These are phyloP conservation scores for Annulohypoxylon bovei DNA, from an alignment of 495 filamentous ascomycete genomes.

Conservation along the genomic window DNA sequence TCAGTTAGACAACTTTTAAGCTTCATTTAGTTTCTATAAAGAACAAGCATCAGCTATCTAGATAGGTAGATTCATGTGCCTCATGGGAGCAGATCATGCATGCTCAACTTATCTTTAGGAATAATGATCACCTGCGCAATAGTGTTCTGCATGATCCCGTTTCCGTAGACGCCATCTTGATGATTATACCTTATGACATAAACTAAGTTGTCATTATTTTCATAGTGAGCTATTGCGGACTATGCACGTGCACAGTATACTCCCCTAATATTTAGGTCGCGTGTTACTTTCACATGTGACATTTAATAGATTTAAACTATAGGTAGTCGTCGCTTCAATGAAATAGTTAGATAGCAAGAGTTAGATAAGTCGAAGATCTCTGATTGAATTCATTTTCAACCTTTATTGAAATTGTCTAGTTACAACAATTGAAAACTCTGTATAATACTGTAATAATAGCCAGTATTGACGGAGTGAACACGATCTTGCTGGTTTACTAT, in stretches of 20 bases:
- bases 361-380: not conserved
- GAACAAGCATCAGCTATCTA: not conserved
- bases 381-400: not conserved
- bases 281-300: constrained; percentile 29
- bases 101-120: constrained; percentile 8
- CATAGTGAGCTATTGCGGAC: not conserved
- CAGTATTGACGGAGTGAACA: no score
- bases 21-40: not conserved
- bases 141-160: not conserved
- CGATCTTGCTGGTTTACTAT: no score
- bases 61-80: not conserved
- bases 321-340: not conserved
- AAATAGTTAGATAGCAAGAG: no score
- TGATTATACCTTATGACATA: constrained; percentile 29
- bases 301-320: not conserved
- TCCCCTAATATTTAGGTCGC: constrained; percentile 21
- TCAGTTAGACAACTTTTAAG: constrained; percentile 7
- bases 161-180: not conserved
- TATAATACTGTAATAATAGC: no score
- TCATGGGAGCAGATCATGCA: constrained; percentile 1
- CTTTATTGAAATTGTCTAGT: not conserved
- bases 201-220: constrained; percentile 16
- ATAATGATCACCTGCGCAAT: constrained; percentile 11
- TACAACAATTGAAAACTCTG: not conserved
- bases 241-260: constrained; percentile 37